These are phyloP conservation scores for Xylogone sp. DNA, from an alignment of 2,329 filamentous ascomycete genomes.

Conservation along the genomic window DNA sequence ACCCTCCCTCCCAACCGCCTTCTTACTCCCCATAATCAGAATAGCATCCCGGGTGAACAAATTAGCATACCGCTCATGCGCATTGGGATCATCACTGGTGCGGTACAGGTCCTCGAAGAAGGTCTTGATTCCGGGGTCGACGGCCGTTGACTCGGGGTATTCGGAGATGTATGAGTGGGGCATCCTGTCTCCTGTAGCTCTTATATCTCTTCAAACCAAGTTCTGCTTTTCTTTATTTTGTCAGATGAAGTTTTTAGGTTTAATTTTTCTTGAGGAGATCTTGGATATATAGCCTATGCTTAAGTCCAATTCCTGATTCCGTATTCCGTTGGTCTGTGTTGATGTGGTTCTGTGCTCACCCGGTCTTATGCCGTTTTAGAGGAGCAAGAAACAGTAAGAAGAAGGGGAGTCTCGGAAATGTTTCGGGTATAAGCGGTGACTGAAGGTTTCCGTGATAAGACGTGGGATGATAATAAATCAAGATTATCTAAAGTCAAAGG, in stretches of 20 bases:
- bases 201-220: neutral
- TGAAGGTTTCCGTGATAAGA: no score
- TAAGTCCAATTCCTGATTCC: no score
- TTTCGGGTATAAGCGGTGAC: no score
- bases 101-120: slow-evolving; percentile 70
- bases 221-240: neutral
- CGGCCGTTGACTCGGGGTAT: slow-evolving; percentile 5
- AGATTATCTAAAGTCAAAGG: no score
- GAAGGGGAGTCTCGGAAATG: no score
- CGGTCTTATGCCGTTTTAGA: no score
- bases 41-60: slow-evolving; percentile 44
- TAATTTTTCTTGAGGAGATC: no score
- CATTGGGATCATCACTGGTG: slow-evolving; percentile 40
- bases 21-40: slow-evolving; percentile 48
- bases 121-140: slow-evolving; percentile 35
- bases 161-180: slow-evolving; percentile 10
- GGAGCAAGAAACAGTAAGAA: no score
- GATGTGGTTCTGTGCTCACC: no score
- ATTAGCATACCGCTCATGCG: slow-evolving; percentile 43
- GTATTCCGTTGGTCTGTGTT: no score
- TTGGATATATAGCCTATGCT: no score
- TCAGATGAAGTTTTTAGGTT: neutral
- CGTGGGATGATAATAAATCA: no score
- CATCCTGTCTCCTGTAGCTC: neutral
- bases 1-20: slow-evolving; percentile 41